These are phyloP conservation scores for Magnolia officinalis DNA, from an alignment of 164 flowering plant species.

Conservation along the genomic window DNA sequence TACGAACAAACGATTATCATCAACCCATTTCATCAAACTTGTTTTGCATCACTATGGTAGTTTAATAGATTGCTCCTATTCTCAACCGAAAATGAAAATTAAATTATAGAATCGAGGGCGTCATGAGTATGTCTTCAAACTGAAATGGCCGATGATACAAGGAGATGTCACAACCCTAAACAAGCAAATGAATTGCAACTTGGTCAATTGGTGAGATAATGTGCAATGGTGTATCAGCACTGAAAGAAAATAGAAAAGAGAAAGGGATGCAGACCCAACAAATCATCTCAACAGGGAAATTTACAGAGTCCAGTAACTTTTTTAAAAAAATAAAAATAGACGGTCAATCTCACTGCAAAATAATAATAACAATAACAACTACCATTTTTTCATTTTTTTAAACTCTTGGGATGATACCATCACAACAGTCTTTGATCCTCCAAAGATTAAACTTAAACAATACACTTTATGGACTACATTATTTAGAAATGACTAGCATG, in stretches of 20 bases:
- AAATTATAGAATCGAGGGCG: neutral
- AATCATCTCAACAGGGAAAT: neutral
- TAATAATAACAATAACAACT: no score
- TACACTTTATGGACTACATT: no score
- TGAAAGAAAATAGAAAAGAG: neutral
- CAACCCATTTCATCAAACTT: neutral
- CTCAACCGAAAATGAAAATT: neutral
- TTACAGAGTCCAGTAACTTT: neutral
- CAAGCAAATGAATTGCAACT: neutral
- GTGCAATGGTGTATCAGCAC: neutral
- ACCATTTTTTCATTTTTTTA: no score
- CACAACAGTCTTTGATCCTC: no score
- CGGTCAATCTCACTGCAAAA: no score
- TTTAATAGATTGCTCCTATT: neutral
- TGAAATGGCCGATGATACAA: neutral
- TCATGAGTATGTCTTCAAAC: neutral
- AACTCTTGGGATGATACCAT: no score
- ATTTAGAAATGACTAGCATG: no score
- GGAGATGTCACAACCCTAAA: neutral
- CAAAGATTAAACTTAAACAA: no score
- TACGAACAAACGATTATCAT: neutral
- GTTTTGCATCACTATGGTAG: neutral
- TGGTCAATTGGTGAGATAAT: neutral
- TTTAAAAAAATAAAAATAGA: no score
- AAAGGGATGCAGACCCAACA: neutral